phyloP scores from a whole-genome alignment of 2,329 filamentous ascomycete genomes.

The Aspergillus sp. region DNA sequence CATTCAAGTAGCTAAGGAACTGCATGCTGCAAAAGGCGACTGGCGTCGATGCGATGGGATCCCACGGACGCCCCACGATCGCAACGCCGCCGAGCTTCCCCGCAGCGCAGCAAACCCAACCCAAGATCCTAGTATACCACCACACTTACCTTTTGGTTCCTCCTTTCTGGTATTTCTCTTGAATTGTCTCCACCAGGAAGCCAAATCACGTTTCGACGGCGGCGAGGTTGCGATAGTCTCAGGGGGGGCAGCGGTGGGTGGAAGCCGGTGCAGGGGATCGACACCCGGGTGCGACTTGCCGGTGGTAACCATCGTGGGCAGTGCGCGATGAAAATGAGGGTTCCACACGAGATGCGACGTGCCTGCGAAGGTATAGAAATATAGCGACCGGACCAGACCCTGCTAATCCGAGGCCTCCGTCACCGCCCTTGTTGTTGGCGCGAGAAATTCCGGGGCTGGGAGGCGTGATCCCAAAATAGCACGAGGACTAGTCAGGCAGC shows the following conservation, averaged over 20 bases:
- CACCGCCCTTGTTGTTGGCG: constrained; percentile 33
- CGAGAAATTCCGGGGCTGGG: constrained; percentile 35
- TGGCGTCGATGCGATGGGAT: not conserved
- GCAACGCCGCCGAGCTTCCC: constrained; percentile 7
- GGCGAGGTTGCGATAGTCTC: constrained; percentile 63
- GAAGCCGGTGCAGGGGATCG: constrained; percentile 37
- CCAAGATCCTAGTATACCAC: constrained; percentile 36
- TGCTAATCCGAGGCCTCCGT: constrained; percentile 25
- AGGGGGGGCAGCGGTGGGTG: constrained; percentile 35
- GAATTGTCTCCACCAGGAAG: constrained; percentile 97
- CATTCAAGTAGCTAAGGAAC: not conserved
- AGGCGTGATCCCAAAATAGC: constrained; percentile 32
- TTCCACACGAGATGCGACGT: not conserved
- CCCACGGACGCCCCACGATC: not conserved
- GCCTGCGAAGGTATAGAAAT: constrained; percentile 12
- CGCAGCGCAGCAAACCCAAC: not conserved
- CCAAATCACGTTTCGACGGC: constrained; percentile 81
- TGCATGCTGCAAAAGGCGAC: not conserved
- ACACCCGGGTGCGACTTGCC: constrained; percentile 39
- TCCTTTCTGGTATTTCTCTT: constrained; percentile 68
- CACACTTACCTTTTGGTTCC: constrained; percentile 58
- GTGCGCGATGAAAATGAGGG: not conserved
- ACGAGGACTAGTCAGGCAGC: constrained; percentile 23
- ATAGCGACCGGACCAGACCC: constrained; percentile 9
- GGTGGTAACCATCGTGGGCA: constrained; percentile 39